Evolutionary conservation across 768 basidiomycete species (phyloP).

Genomic region (Naganishia vishniacii): DNA sequence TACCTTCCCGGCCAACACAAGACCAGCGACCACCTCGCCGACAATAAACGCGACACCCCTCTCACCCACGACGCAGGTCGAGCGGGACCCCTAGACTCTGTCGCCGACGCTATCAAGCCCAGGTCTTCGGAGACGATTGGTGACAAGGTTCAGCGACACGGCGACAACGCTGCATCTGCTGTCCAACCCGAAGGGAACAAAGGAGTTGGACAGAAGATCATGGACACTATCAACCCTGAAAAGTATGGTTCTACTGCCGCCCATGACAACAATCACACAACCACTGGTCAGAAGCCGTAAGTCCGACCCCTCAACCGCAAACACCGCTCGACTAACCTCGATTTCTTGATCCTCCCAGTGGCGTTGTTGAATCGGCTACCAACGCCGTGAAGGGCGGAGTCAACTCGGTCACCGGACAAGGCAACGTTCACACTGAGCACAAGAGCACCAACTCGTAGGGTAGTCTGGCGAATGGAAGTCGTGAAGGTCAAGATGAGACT

Average conservation of each 20-base stretch:
- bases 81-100: background rate
- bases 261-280: background rate
- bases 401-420: constrained; percentile 13
- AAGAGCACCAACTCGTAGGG: too few relatives aligned
- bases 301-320: background rate
- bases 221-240: constrained; percentile 19
- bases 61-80: constrained; percentile 19
- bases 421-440: too few relatives aligned
- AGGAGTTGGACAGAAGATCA: constrained; percentile 13
- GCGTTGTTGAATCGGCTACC: constrained; percentile 3
- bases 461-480: too few relatives aligned
- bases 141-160: constrained; percentile 1
- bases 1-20: constrained; percentile 23
- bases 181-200: constrained; percentile 14
- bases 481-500: too few relatives aligned
- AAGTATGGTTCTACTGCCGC: constrained; percentile 6
- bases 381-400: constrained; percentile 14
- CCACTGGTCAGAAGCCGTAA: constrained; percentile 10
- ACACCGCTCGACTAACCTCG: background rate
- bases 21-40: constrained; percentile 19
- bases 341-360: background rate
- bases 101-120: constrained; percentile 18
- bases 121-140: constrained; percentile 14
- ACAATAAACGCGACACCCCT: constrained; percentile 14
- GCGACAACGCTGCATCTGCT: constrained; percentile 6